A percentile compares a stretch with the other conserved stretches of the same genome.
phyloP scores from a whole-genome alignment of 768 basidiomycete species.

The Lentinula guzmanii region DNA sequence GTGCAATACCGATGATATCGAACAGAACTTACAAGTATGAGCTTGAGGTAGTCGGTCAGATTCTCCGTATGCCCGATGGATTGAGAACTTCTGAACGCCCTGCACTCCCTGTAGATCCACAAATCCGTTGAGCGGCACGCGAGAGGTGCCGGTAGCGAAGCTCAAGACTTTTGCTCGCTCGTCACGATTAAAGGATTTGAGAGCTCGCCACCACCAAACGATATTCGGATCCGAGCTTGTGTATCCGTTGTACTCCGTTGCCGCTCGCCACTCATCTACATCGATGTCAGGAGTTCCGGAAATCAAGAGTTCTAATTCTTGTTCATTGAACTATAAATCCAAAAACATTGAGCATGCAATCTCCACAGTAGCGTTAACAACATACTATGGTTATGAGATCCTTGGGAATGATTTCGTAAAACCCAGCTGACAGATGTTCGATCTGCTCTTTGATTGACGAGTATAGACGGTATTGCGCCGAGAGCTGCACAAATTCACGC shows the following conservation, averaged over 20 bases:
- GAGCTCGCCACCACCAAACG: constrained; percentile 98
- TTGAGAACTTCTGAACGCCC: constrained; percentile 92
- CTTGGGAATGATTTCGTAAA: constrained; percentile 97
- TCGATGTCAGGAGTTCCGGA: constrained; percentile 99
- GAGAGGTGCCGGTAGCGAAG: constrained; percentile 90
- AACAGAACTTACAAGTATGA: constrained; percentile 66
- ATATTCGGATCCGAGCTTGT: constrained; percentile 90
- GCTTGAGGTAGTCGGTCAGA: constrained; percentile 82
- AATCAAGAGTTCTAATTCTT: constrained; percentile 90
- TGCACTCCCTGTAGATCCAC: constrained; percentile 93
- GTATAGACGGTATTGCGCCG: constrained; percentile 89
- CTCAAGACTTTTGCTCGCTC: constrained; percentile 95
- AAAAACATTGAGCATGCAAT: constrained; percentile 7
- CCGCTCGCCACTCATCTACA: constrained; percentile 94
- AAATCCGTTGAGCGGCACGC: constrained; percentile 93
- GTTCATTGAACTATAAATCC: constrained; percentile 77
- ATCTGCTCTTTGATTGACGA: constrained; percentile 96
- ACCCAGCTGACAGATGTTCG: constrained; percentile 81
- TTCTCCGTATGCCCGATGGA: constrained; percentile 89
- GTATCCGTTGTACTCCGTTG: constrained; percentile 88
- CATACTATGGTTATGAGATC: constrained; percentile 89
- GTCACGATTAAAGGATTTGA: constrained; percentile 95
- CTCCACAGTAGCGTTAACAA: constrained; percentile 6
- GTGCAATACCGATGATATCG: neutral
- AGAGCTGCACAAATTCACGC: constrained; percentile 91